These are phyloP conservation scores for Tuber magnatum DNA, from an alignment of 495 filamentous ascomycete genomes.

Conservation along the genomic window DNA sequence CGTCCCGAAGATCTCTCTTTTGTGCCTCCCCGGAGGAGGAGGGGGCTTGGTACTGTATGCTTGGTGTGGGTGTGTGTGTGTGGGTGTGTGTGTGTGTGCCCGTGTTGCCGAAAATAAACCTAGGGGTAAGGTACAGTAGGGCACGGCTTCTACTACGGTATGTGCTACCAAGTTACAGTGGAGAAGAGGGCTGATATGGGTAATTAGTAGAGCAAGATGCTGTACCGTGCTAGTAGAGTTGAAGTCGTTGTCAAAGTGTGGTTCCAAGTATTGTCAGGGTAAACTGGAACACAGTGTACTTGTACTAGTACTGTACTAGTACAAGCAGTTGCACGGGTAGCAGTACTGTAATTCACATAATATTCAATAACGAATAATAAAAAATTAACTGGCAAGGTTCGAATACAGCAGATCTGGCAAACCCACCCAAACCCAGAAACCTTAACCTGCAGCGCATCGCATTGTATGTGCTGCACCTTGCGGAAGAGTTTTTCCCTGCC, in stretches of 20 bases:
- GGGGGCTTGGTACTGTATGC: not conserved
- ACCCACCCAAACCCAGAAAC: constrained; percentile 36
- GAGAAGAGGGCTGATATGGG: not conserved
- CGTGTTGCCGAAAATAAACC: constrained; percentile 34
- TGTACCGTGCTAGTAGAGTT: not conserved
- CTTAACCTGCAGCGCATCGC: constrained; percentile 39
- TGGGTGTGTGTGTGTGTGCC: not conserved
- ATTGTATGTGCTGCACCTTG: constrained; percentile 36
- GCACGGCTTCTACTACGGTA: not conserved
- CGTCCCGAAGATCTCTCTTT: constrained; percentile 35
- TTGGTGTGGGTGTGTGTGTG: not conserved
- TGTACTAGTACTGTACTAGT: not conserved
- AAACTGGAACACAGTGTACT: not conserved
- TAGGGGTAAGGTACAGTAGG: not conserved
- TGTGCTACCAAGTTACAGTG: not conserved
- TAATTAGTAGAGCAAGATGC: not conserved
- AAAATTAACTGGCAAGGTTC: constrained; percentile 34
- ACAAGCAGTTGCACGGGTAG: no score
- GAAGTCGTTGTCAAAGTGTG: not conserved
- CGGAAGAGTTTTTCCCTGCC: constrained; percentile 40
- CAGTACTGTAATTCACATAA: not conserved
- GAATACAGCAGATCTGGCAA: constrained; percentile 33
- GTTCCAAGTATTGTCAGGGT: not conserved
- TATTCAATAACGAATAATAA: constrained; percentile 12
- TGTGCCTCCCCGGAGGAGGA: constrained; percentile 15